Evolutionary conservation across 164 flowering plant species (phyloP).

Genomic region (Sextonia rubra): DNA sequence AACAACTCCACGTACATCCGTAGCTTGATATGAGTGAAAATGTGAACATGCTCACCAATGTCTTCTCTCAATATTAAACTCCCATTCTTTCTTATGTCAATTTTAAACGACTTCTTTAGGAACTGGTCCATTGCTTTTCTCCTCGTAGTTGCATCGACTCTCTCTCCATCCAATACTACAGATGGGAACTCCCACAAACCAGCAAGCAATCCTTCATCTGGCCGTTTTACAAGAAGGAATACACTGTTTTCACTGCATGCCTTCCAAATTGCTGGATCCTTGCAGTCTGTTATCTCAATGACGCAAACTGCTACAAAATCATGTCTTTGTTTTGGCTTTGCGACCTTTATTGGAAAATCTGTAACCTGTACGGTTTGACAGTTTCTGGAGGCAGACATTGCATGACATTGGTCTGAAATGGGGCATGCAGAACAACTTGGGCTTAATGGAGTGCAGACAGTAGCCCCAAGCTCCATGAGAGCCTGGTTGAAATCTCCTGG

Average conservation of each 20-base stretch:
- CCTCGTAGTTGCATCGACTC: slow-evolving; percentile 39
- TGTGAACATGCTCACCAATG: slow-evolving; percentile 77
- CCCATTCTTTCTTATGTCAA: slow-evolving; percentile 37
- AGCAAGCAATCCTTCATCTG: slow-evolving; percentile 86
- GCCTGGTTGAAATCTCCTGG: slow-evolving; percentile 99
- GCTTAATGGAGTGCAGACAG: slow-evolving; percentile 62
- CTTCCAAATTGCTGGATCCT: slow-evolving; percentile 13
- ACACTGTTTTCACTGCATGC: slow-evolving; percentile 23
- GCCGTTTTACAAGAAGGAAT: slow-evolving; percentile 75
- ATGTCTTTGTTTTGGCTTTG: slow-evolving; percentile 61
- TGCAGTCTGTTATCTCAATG: slow-evolving; percentile 50
- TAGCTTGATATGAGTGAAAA: slow-evolving; percentile 83
- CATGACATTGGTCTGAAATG: slow-evolving; percentile 58
- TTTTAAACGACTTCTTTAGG: slow-evolving; percentile 49
- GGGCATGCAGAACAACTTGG: slow-evolving; percentile 83
- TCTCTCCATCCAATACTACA: slow-evolving; percentile 44
- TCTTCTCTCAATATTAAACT: slow-evolving; percentile 51
- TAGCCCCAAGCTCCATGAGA: slow-evolving; percentile 94
- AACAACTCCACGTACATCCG: slow-evolving; percentile 69
- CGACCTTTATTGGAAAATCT: slow-evolving; percentile 72
- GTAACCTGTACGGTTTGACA: slow-evolving; percentile 44
- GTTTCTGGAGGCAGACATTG: slow-evolving; percentile 39
- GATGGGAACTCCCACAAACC: slow-evolving; percentile 99
- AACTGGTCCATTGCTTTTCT: slow-evolving; percentile 53
- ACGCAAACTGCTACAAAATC: slow-evolving; percentile 85